Percentiles rank a stretch among this genome's conserved stretches.
Evolutionary conservation across 1,139 yeast genomes (phyloP).

Genomic region (Suhomyces bokatorum): DNA sequence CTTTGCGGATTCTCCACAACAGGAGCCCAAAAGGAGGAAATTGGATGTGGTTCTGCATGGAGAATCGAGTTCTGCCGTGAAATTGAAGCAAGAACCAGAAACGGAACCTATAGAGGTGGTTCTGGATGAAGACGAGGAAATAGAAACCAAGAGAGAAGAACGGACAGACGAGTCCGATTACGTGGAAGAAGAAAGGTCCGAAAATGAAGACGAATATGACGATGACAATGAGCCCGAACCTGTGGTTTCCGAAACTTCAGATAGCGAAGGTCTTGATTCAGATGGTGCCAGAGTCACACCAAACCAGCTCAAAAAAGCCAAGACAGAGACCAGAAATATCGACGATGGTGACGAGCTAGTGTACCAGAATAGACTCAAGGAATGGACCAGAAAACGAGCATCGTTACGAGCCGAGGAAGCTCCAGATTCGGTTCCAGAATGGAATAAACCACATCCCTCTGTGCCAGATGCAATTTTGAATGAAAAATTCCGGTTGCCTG

Average conservation of each 20-base stretch:
- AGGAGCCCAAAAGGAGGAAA: conserved; percentile 11
- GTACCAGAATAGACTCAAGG: conserved; percentile 57
- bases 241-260: background rate
- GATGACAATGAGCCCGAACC: conserved; percentile 5
- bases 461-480: conserved; percentile 74
- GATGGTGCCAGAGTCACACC: conserved; percentile 1
- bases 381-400: conserved; percentile 59
- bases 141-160: background rate
- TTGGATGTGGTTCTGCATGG: conserved; percentile 14
- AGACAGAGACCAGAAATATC: conserved; percentile 32
- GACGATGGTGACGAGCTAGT: conserved; percentile 80
- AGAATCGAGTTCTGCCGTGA: background rate
- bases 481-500: conserved; percentile 74
- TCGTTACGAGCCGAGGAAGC: conserved; percentile 20
- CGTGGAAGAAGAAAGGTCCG: background rate
- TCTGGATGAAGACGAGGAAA: background rate
- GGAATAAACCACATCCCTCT: conserved; percentile 76
- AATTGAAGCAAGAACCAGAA: background rate
- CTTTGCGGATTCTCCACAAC: conserved; percentile 19
- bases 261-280: background rate
- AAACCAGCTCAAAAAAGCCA: conserved; percentile 1
- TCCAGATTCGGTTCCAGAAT: conserved; percentile 44
- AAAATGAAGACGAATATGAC: background rate
- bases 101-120: background rate
- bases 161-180: conserved; percentile 2